Base-by-base conservation (phyloP, 441 rosid genomes). In the Aleurites moluccanus region DNA sequence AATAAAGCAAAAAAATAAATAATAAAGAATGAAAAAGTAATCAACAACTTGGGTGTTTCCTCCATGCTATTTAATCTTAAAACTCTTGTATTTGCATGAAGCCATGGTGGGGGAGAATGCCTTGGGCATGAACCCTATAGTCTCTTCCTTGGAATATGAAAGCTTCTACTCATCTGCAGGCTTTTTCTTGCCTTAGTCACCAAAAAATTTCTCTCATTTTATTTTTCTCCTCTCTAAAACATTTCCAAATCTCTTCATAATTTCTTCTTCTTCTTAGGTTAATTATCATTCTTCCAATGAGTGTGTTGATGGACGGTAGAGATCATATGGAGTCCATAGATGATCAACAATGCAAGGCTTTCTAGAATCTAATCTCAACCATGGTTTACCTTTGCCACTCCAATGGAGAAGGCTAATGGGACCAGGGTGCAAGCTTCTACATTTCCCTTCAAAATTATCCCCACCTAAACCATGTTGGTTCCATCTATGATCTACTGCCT, bases 381-480 rank as follows among this genome's bases (percentile, higher is more conserved):
- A 88, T 30, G 96, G 96, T 82, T 93, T 90, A 11, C 95, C 97
- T 73, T 89, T 90, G 0, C 98, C 97, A 62, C 92, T 88, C 97
- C 95, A 93, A 79, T 89, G 98, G 16, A 91, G 87, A 33, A 91
- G 86, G 62, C 94, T 89, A 10, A 89, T 81, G 0, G 97, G 92
- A 38, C 97, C 98, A 1, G 95, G 92, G 65, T 90, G 95, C 77
- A 93, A 78, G 2, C 79, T 83, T 80, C 98, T 81, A 4, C 98
- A 93, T 73, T 67, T 88, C 0, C 95, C 93, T 80, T 85, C 86
- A 14, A 86, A 76, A 42, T 91, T 90, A 67, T 90, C 98, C 0
- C 95, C 97, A 9, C 91, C 97, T 4, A 92, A 74, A 5, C 96
- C 98, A 62, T 92, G 94, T 64, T 93, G 96, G 81, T 90, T 93